These are phyloP conservation scores for Kluyveromyces aestuarii DNA, from an alignment of 805 yeast species.

Conservation along the genomic window DNA sequence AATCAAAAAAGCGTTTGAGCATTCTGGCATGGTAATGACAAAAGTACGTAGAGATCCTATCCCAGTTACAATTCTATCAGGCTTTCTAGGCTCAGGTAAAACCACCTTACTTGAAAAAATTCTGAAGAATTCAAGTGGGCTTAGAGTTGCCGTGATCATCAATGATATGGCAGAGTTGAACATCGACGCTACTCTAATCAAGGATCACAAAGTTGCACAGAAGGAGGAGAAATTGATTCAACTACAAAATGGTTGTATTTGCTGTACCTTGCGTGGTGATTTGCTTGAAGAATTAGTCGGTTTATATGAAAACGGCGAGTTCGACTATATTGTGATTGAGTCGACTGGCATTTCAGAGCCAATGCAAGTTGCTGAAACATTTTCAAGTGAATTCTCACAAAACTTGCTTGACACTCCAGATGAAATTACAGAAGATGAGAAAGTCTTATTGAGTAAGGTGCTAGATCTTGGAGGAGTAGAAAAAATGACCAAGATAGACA, in stretches of 20 bases:
- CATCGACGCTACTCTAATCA: conserved; percentile 35
- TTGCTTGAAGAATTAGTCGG: conserved; percentile 34
- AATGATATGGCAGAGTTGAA: conserved; percentile 38
- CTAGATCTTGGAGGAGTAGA: conserved; percentile 34
- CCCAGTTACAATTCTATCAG: conserved; percentile 39
- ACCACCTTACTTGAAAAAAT: conserved; percentile 39
- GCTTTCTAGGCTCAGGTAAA: conserved; percentile 39
- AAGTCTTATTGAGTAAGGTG: conserved; percentile 14
- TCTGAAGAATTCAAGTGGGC: conserved; percentile 32
- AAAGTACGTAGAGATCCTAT: conserved; percentile 22
- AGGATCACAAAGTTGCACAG: conserved; percentile 32
- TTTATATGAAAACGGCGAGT: conserved; percentile 29
- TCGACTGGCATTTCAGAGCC: conserved; percentile 42
- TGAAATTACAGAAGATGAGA: conserved; percentile 17
- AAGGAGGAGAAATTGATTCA: conserved; percentile 37
- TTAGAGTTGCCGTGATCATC: conserved; percentile 37
- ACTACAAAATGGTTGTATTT: conserved; percentile 40
- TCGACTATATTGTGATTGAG: conserved; percentile 37
- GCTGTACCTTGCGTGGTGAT: conserved; percentile 41
- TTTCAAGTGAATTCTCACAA: conserved; percentile 34
- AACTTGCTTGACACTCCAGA: conserved; percentile 24
- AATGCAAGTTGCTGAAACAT: conserved; percentile 43
- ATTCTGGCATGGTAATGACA: background rate
- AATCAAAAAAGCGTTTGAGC: too few relatives aligned
- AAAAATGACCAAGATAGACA: conserved; percentile 33